Percentiles rank a stretch among this genome's conserved stretches.
Conservation (phyloP, 495 filamentous ascomycete genomes). For the Letharia lupina region DNA sequence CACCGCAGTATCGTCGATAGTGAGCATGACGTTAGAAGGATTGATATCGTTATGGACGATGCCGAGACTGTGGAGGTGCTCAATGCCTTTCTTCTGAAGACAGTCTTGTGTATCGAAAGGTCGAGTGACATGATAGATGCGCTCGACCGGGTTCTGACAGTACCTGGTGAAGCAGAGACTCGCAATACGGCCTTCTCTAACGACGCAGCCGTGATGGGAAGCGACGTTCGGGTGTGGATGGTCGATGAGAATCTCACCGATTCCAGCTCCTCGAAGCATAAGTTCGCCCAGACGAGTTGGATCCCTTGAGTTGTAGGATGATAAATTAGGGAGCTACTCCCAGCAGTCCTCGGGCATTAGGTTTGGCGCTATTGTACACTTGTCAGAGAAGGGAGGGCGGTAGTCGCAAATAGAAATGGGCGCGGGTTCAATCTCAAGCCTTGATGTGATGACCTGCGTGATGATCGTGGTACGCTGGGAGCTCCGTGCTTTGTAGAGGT, state of each 20-base stretch:
- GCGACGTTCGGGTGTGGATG: not conserved
- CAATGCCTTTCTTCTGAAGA: not conserved
- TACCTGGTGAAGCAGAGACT: conserved; percentile 4
- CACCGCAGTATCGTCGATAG: not conserved
- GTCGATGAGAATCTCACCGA: not conserved
- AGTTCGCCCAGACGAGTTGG: too few relatives aligned
- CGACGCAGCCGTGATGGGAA: not conserved
- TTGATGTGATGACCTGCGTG: too few relatives aligned
- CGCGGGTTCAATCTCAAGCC: too few relatives aligned
- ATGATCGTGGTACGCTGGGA: too few relatives aligned
- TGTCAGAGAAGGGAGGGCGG: too few relatives aligned
- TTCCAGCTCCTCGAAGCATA: not conserved
- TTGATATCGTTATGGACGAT: conserved; percentile 4
- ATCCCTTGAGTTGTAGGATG: too few relatives aligned
- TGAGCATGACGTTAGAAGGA: not conserved
- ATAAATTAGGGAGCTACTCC: too few relatives aligned
- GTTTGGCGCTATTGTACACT: too few relatives aligned
- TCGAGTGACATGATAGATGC: not conserved
- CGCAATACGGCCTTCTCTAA: not conserved
- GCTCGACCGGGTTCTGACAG: not conserved
- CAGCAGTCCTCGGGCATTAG: too few relatives aligned
- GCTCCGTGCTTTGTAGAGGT: too few relatives aligned
- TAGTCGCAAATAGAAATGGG: too few relatives aligned
- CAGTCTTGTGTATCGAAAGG: not conserved
- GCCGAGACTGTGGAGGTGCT: not conserved